A percentile compares a stretch with the other conserved stretches of the same genome.
phyloP scores from a whole-genome alignment of 164 flowering plant genomes.

The Nymphaea thermarum region DNA sequence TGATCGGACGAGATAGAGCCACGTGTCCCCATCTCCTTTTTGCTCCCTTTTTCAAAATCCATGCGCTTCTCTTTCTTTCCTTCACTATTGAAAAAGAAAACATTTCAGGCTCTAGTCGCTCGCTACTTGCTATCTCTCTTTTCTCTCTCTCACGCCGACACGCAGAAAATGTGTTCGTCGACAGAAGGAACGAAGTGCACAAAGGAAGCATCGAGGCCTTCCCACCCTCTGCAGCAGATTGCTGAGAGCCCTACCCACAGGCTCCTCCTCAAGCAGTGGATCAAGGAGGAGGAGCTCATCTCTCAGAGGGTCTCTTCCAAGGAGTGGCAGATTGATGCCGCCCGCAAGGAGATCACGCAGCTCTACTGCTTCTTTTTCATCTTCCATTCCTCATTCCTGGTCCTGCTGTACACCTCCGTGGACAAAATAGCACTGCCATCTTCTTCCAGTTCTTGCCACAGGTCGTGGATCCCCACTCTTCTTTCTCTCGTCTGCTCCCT shows the following conservation, averaged over 20 bases:
- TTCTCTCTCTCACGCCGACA: neutral
- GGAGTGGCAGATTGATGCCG: constrained; percentile 71
- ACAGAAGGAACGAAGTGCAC: constrained; percentile 7
- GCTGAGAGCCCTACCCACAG: constrained; percentile 86
- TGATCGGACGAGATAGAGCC: neutral
- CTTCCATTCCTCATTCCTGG: constrained; percentile 55
- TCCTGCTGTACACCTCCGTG: constrained; percentile 54
- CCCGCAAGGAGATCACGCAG: constrained; percentile 63
- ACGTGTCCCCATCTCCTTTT: neutral
- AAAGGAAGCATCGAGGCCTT: constrained; percentile 18
- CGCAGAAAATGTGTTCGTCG: neutral
- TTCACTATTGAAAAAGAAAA: neutral
- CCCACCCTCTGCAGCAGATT: constrained; percentile 80
- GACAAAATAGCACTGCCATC: constrained; percentile 5
- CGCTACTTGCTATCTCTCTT: neutral
- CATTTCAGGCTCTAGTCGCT: neutral
- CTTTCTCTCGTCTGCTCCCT: constrained; percentile 63
- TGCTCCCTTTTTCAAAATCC: neutral
- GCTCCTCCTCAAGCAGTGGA: constrained; percentile 96
- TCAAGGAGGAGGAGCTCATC: constrained; percentile 87
- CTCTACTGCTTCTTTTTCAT: constrained; percentile 86
- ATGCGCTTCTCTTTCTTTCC: neutral
- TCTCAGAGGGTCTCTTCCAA: constrained; percentile 55
- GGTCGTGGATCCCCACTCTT: constrained; percentile 79
- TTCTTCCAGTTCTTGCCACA: constrained; percentile 20